phyloP scores from a whole-genome alignment of 305 asterid species.

The Salvia sclarea region DNA sequence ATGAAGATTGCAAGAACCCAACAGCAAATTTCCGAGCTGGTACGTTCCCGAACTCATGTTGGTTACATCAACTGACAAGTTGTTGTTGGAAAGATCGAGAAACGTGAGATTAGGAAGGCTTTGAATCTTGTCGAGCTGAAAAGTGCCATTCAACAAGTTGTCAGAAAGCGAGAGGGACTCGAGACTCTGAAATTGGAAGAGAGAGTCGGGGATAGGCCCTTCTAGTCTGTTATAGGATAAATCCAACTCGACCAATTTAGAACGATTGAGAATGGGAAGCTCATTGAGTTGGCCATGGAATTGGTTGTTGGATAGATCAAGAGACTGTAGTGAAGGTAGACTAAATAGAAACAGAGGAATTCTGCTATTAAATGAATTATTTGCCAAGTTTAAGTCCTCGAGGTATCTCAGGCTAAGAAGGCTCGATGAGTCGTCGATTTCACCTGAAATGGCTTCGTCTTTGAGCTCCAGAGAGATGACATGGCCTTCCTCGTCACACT shows the following conservation, averaged over 20 bases:
- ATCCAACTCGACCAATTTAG: too few relatives aligned
- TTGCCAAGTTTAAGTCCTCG: conserved; percentile 46
- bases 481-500: neutral
- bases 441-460: conserved; percentile 8
- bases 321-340: conserved; percentile 47
- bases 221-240: too few relatives aligned
- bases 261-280: neutral
- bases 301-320: conserved; percentile 52
- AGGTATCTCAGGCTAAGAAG: conserved; percentile 39
- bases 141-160: neutral
- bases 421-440: conserved; percentile 29
- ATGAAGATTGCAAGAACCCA: too few relatives aligned
- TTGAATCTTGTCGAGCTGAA: neutral
- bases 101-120: neutral
- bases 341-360: conserved; percentile 52
- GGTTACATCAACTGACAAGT: neutral
- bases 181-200: neutral
- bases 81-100: neutral
- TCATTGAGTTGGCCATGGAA: conserved; percentile 44
- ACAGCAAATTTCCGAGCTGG: too few relatives aligned
- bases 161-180: neutral
- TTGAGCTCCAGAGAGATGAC: neutral
- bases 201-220: neutral
- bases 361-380: conserved; percentile 42
- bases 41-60: neutral